Conservation (phyloP, 1,139 yeast species). For the Wickerhamiella infanticola region DNA sequence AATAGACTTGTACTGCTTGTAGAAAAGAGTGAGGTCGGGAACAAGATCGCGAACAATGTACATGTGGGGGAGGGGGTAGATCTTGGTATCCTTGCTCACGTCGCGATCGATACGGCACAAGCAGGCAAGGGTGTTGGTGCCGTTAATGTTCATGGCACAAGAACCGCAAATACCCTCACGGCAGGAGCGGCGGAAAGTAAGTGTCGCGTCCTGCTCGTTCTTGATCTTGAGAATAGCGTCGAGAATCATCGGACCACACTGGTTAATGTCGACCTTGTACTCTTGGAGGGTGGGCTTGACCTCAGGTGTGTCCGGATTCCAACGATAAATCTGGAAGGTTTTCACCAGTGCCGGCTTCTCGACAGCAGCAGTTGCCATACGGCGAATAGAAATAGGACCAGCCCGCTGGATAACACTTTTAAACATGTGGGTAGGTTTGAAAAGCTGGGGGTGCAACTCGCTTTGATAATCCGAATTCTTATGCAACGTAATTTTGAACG, state of each 20-base stretch:
- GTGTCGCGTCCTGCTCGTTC: slow-evolving; percentile 89
- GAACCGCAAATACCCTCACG: slow-evolving; percentile 99
- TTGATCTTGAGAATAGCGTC: slow-evolving; percentile 91
- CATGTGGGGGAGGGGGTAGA: slow-evolving; percentile 97
- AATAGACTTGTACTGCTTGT: slow-evolving; percentile 95
- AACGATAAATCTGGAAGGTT: slow-evolving; percentile 85
- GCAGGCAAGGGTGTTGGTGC: slow-evolving; percentile 92
- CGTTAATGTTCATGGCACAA: slow-evolving; percentile 99
- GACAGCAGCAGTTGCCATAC: slow-evolving; percentile 8
- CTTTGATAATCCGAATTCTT: not conserved
- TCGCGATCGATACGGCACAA: slow-evolving; percentile 84
- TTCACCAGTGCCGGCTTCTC: slow-evolving; percentile 39
- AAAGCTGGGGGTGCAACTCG: not conserved
- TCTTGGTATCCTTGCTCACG: slow-evolving; percentile 57
- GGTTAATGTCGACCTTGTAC: slow-evolving; percentile 71
- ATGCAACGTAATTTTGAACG: not conserved
- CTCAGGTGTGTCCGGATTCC: slow-evolving; percentile 97
- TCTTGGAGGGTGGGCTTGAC: slow-evolving; percentile 77
- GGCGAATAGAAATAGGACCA: not conserved
- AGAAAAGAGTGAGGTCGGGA: slow-evolving; percentile 93
- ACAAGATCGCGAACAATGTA: slow-evolving; percentile 93
- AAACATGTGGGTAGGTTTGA: not conserved
- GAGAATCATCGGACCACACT: slow-evolving; percentile 95
- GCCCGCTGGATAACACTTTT: not conserved
- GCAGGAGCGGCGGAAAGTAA: slow-evolving; percentile 95